Evolutionary conservation across 2,329 filamentous ascomycete species (phyloP).

Genomic region (Penicillium glabrum): DNA sequence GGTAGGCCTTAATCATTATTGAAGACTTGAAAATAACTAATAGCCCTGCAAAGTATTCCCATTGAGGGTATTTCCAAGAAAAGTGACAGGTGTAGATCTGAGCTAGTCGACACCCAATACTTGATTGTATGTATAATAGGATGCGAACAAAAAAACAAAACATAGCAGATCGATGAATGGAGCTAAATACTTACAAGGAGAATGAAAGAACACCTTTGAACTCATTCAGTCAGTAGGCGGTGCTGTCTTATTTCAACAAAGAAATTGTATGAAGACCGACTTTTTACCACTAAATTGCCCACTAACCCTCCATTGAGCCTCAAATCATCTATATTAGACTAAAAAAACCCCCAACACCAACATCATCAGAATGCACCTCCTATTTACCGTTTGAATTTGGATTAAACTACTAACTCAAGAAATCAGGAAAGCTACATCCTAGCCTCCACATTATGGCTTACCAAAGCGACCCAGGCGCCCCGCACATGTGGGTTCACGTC

Average conservation of each 20-base stretch:
- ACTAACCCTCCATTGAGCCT: background rate
- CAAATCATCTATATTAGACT: background rate
- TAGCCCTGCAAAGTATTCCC: too few species aligned
- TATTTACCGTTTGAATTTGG: background rate
- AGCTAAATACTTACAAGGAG: too few species aligned
- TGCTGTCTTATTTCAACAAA: background rate
- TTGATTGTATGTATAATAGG: too few species aligned
- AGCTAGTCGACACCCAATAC: too few species aligned
- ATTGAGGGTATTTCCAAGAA: too few species aligned
- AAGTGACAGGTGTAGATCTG: too few species aligned
- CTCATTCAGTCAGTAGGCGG: background rate
- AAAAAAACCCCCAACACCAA: background rate
- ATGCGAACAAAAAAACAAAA: too few species aligned
- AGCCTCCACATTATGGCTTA: background rate
- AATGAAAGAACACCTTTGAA: background rate
- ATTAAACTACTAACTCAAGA: background rate
- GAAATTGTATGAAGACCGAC: background rate
- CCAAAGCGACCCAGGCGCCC: background rate
- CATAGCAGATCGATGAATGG: too few species aligned
- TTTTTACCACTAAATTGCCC: too few species aligned
- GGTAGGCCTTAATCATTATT: too few species aligned
- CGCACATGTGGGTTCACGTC: background rate
- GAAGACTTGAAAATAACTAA: too few species aligned
- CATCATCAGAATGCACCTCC: background rate
- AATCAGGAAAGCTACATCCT: background rate